Base-by-base conservation (phyloP, 2,329 filamentous ascomycete genomes). In the Coleophoma cylindrospora region DNA sequence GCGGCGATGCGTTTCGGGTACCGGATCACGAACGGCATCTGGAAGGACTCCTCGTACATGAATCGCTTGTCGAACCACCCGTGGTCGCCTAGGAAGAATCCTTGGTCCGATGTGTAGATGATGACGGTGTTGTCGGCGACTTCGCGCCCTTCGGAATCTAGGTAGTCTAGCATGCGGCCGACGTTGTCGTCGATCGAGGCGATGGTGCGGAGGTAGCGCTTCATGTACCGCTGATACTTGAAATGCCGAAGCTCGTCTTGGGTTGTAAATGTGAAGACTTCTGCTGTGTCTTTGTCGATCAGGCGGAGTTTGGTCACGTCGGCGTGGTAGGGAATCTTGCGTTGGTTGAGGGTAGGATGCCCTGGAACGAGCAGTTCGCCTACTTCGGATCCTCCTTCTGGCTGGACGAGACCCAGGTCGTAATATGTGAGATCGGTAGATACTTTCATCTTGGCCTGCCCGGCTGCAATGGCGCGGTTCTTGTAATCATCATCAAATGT, bases 31-130 rank as follows among this genome's bases (percentile, higher is more conserved):
- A 79, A 76, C 0, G 76, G 76, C 76, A 80, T 79, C 61, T 79
- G 75, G 63, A 80, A 79, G 13, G 66, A 70, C 60, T 80, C 74
- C 53, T 80, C 76, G 61, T 80, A 80, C 72, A 80, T 79, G 60
- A 80, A 79, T 3, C 76, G 71, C 62, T 80, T 80, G 59, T 79
- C 77, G 55, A 79, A 79, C 76, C 75, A 80, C 48, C 76, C 76
- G 52, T 80, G 77, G 51, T 80, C 76, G 8, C 76, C 76, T 0
- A 80, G 70, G 60, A 79, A 80, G 64, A 79, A 79, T 6, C 76
- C 77, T 52, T 79, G 75, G 54, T 79, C 76, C 0, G 73, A 76
- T 0, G 73, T 77, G 53, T 79, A 79, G n/a, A 79, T 67, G 2
- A 79, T 70, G 3, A 79, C 61, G 0, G 75, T 79, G 54, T 77